phyloP scores from a whole-genome alignment of 1,139 yeast species.

The Sugiyamaella japonica region DNA sequence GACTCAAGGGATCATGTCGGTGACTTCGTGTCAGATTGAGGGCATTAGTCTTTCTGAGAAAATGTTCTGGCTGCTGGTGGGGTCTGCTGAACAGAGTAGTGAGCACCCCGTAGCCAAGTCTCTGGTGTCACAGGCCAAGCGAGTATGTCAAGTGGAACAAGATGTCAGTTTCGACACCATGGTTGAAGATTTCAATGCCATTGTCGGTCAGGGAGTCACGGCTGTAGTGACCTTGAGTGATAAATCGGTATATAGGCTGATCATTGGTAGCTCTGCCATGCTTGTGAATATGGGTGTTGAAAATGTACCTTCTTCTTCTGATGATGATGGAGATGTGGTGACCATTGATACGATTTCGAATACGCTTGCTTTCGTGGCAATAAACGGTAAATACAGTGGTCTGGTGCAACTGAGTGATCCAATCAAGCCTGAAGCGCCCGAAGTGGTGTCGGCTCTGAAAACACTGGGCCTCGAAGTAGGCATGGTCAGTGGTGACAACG shows the following conservation, averaged over 20 bases:
- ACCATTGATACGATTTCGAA: conserved; percentile 22
- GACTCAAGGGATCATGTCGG: conserved; percentile 79
- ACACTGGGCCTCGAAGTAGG: conserved; percentile 65
- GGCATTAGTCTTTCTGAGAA: conserved; percentile 19
- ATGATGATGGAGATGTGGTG: conserved; percentile 13
- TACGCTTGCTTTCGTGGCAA: conserved; percentile 45
- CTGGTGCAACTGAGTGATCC: conserved; percentile 65
- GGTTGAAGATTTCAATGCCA: conserved; percentile 49
- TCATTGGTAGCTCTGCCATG: conserved; percentile 59
- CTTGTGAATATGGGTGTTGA: conserved; percentile 39
- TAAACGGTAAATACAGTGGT: conserved; percentile 64
- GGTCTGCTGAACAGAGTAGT: conserved; percentile 64
- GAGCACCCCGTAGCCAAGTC: conserved; percentile 92
- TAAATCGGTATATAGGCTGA: conserved; percentile 41
- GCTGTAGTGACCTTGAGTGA: conserved; percentile 45
- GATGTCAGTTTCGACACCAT: conserved; percentile 42
- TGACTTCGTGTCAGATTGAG: conserved; percentile 40
- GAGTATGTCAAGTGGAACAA: conserved; percentile 23
- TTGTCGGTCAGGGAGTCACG: conserved; percentile 71
- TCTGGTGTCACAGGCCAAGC: conserved; percentile 45
- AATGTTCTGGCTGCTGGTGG: conserved; percentile 55
- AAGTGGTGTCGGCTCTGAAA: conserved; percentile 58
- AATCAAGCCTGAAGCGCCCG: conserved; percentile 64
- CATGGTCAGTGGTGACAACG: conserved; percentile 87
- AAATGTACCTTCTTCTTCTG: conserved; percentile 26